These are phyloP conservation scores for Apiospora pterosperma DNA, from an alignment of 2,329 filamentous ascomycete species.

Conservation along the genomic window DNA sequence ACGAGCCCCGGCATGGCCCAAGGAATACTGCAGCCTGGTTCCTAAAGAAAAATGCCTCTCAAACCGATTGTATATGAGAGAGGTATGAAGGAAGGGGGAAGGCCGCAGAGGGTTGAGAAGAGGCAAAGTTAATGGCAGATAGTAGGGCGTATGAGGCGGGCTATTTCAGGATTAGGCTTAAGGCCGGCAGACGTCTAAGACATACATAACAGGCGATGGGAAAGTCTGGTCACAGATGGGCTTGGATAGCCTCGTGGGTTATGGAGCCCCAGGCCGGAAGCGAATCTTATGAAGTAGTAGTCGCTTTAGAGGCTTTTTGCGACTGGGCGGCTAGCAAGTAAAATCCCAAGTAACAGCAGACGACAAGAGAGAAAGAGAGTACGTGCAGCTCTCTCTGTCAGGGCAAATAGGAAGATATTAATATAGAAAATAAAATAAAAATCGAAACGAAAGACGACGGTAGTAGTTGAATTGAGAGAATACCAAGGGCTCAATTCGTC, in stretches of 20 bases:
- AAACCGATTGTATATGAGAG: not conserved
- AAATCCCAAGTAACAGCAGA: not conserved
- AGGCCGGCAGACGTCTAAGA: not conserved
- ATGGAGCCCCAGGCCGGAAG: not conserved
- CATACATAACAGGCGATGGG: not conserved
- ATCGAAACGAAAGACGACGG: not conserved
- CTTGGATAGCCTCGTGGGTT: not conserved
- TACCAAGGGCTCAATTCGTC: not conserved
- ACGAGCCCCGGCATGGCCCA: conserved; percentile 11
- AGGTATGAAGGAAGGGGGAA: not conserved
- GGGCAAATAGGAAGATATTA: too few relatives aligned
- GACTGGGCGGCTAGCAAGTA: not conserved
- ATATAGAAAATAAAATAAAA: not conserved
- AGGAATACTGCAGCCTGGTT: not conserved
- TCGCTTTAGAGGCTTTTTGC: not conserved
- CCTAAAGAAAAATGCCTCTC: not conserved
- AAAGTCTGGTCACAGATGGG: not conserved
- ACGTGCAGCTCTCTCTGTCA: too few relatives aligned
- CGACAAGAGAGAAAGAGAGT: not conserved
- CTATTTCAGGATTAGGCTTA: not conserved
- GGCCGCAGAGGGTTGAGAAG: not conserved
- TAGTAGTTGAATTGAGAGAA: not conserved
- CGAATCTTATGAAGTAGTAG: not conserved
- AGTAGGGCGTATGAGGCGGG: not conserved
- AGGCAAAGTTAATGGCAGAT: not conserved